A percentile compares a stretch with the other conserved stretches of the same genome.
phyloP scores from a whole-genome alignment of 2,329 filamentous ascomycete species.

The Juglanconis juglandina region DNA sequence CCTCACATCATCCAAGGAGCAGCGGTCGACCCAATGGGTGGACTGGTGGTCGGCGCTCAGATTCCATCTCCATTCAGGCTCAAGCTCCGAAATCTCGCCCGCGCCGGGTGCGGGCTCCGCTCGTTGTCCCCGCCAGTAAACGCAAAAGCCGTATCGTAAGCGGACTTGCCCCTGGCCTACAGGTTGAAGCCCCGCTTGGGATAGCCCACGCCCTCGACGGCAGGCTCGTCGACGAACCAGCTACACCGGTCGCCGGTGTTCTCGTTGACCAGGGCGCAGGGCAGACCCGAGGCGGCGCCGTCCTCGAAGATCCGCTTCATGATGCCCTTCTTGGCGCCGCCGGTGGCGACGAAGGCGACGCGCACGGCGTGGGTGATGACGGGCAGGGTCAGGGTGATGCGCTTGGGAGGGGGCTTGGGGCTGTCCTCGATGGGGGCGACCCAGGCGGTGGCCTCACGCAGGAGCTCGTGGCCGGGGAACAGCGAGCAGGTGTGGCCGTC shows the following conservation, averaged over 20 bases:
- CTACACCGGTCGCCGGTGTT: conserved; percentile 79
- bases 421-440: conserved; percentile 88
- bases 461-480: conserved; percentile 83
- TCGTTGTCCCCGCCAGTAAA: background rate
- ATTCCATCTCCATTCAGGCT: background rate
- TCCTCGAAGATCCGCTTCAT: conserved; percentile 91
- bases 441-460: conserved; percentile 87
- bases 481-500: conserved; percentile 97
- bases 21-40: background rate
- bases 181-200: conserved; percentile 66
- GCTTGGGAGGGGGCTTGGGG: conserved; percentile 85
- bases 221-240: conserved; percentile 90
- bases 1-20: no score
- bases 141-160: conserved; percentile 4
- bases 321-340: conserved; percentile 83
- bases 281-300: conserved; percentile 62
- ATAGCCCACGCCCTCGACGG: conserved; percentile 80
- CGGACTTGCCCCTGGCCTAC: conserved; percentile 46
- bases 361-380: conserved; percentile 84
- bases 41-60: background rate
- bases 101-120: background rate
- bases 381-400: conserved; percentile 88
- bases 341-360: conserved; percentile 89
- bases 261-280: conserved; percentile 85
- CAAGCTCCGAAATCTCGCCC: conserved; percentile 7